Evolutionary conservation across 2,329 filamentous ascomycete genomes (phyloP).

Genomic region (Myriosclerotinia scirpicola): DNA sequence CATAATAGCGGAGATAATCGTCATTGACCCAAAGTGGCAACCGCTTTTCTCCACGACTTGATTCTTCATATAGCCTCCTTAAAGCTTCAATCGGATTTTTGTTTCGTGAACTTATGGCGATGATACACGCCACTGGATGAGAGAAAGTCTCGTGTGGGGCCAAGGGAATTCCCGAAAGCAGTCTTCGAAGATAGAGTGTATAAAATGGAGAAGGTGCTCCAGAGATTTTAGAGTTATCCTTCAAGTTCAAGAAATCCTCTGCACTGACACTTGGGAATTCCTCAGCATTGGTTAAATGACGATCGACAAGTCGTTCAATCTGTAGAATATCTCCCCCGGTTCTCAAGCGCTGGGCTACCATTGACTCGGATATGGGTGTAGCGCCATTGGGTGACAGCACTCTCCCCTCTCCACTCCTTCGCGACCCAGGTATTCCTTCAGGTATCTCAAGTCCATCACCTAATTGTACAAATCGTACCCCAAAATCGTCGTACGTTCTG

Average conservation of each 20-base stretch:
- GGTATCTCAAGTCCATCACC: constrained; percentile 57
- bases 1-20: constrained; percentile 93
- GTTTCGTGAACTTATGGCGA: constrained; percentile 91
- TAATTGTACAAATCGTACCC: constrained; percentile 78
- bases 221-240: constrained; percentile 36
- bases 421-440: constrained; percentile 43
- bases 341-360: constrained; percentile 32
- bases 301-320: constrained; percentile 77
- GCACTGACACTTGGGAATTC: constrained; percentile 38
- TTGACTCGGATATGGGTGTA: constrained; percentile 26
- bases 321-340: constrained; percentile 58
- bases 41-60: constrained; percentile 71
- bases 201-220: constrained; percentile 73
- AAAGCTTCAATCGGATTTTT: constrained; percentile 82
- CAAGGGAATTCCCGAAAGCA: constrained; percentile 77
- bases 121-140: constrained; percentile 91
- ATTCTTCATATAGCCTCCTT: constrained; percentile 77
- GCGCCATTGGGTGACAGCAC: constrained; percentile 30
- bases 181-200: constrained; percentile 75
- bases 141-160: constrained; percentile 89
- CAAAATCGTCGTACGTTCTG: constrained; percentile 83
- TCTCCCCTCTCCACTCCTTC: constrained; percentile 40
- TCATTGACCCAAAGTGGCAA: constrained; percentile 85
- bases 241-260: constrained; percentile 44
- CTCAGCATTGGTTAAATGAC: constrained; percentile 76